Evolutionary conservation across 208 protist genomes (phyloP).

Genomic region (Leishmania aethiopica): DNA sequence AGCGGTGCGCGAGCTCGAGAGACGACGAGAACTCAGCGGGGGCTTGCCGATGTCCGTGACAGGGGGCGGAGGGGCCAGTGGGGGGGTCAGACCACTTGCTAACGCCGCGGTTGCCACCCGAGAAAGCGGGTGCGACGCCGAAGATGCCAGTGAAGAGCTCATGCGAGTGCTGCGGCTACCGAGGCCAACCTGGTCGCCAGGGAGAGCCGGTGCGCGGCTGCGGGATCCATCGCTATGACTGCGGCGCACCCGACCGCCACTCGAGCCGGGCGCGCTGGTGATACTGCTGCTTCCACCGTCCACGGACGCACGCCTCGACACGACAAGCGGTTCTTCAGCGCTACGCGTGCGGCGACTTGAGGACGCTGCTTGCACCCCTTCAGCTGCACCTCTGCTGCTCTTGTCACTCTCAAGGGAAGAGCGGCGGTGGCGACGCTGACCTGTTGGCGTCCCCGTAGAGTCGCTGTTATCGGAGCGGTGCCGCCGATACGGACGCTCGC

Average conservation of each 20-base stretch:
- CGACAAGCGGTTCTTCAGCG: constrained; percentile 28
- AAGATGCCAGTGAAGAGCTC: constrained; percentile 10
- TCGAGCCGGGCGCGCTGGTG: background rate
- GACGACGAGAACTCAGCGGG: constrained; percentile 51
- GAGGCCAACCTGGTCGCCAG: background rate
- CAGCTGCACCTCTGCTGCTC: constrained; percentile 4
- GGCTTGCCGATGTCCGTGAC: constrained; percentile 51
- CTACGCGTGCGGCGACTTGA: constrained; percentile 29
- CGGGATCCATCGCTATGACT: constrained; percentile 28
- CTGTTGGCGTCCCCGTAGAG: background rate
- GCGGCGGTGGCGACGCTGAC: constrained; percentile 12
- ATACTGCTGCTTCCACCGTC: background rate
- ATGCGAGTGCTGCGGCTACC: background rate
- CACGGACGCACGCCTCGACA: constrained; percentile 5
- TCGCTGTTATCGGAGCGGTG: constrained; percentile 20
- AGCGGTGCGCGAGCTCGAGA: constrained; percentile 8
- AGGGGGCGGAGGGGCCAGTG: constrained; percentile 25
- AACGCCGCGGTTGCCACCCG: constrained; percentile 2
- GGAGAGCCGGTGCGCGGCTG: constrained; percentile 3
- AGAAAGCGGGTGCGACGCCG: constrained; percentile 20
- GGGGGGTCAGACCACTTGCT: constrained; percentile 24
- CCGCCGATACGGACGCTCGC: constrained; percentile 6
- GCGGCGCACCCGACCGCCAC: constrained; percentile 13
- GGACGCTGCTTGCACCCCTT: background rate
- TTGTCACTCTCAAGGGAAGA: constrained; percentile 16